phyloP scores from a whole-genome alignment of 176 grass and related monocot species.

The Rhynchospora tenuis region DNA sequence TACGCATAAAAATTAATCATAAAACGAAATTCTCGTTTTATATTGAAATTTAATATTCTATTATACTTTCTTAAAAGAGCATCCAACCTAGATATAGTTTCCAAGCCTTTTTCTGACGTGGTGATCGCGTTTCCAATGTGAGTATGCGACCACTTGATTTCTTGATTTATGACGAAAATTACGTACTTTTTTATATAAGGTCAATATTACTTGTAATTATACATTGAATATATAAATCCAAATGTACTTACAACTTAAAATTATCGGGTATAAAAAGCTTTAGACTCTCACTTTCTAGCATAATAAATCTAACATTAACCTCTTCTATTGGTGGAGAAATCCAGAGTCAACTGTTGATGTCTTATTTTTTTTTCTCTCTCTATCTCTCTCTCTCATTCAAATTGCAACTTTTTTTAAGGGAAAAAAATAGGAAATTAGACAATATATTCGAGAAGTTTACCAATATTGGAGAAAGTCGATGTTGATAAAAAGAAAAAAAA shows the following conservation, averaged over 20 bases:
- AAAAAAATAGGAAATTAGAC: too few species aligned
- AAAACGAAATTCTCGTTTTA: not conserved
- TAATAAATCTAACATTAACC: not conserved
- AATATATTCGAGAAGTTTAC: not conserved
- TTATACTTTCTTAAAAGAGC: not conserved
- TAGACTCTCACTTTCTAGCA: not conserved
- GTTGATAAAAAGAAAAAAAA: not conserved
- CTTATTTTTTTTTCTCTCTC: not conserved
- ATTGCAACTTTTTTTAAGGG: not conserved
- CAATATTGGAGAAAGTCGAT: not conserved
- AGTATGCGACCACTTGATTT: not conserved
- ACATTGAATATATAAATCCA: not conserved
- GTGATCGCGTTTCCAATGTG: not conserved
- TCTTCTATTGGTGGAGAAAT: constrained; percentile 6
- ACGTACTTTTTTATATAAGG: not conserved
- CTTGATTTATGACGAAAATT: not conserved
- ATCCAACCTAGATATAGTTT: not conserved
- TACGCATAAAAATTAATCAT: not conserved
- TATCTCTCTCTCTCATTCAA: not conserved
- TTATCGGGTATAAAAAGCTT: not conserved
- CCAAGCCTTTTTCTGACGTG: not conserved
- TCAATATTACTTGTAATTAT: not conserved
- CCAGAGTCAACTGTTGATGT: not conserved
- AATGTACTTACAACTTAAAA: not conserved
- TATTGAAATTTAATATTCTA: not conserved